phyloP scores from a whole-genome alignment of 768 basidiomycete genomes.

The Lactarius trivialis region DNA sequence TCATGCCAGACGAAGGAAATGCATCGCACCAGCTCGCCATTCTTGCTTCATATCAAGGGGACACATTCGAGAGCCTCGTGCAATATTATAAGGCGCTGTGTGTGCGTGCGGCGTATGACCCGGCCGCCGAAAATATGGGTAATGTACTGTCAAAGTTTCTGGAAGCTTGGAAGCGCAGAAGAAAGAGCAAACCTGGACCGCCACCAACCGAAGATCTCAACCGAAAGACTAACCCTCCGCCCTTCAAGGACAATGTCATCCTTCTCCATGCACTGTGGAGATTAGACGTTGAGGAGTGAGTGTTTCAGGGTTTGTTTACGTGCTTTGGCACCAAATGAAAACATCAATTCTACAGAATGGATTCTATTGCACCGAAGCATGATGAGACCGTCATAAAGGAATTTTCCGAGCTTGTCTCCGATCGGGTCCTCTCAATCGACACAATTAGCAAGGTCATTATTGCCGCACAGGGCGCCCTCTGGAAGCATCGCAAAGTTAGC shows the following conservation, averaged over 20 bases:
- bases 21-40: constrained; percentile 96
- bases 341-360: constrained; percentile 35
- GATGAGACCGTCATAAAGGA: constrained; percentile 44
- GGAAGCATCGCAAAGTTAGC: constrained; percentile 76
- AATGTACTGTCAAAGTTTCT: constrained; percentile 61
- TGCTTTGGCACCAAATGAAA: constrained; percentile 20
- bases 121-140: constrained; percentile 79
- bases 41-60: constrained; percentile 75
- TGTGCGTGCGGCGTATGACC: constrained; percentile 78
- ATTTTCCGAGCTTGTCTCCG: constrained; percentile 55
- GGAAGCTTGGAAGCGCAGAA: constrained; percentile 48
- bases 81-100: constrained; percentile 92
- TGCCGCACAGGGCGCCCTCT: constrained; percentile 73
- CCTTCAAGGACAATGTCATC: constrained; percentile 69
- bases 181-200: constrained; percentile 30
- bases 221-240: constrained; percentile 46
- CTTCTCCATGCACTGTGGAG: constrained; percentile 75
- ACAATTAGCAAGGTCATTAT: constrained; percentile 68
- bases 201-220: constrained; percentile 33
- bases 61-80: constrained; percentile 71
- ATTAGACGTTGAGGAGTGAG: constrained; percentile 49
- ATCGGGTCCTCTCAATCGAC: constrained; percentile 68
- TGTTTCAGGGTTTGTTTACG: constrained; percentile 17
- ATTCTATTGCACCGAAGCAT: constrained; percentile 41
- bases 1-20: constrained; percentile 87